Conservation (phyloP, 257 asterid genomes). For the Solanum sitiens region DNA sequence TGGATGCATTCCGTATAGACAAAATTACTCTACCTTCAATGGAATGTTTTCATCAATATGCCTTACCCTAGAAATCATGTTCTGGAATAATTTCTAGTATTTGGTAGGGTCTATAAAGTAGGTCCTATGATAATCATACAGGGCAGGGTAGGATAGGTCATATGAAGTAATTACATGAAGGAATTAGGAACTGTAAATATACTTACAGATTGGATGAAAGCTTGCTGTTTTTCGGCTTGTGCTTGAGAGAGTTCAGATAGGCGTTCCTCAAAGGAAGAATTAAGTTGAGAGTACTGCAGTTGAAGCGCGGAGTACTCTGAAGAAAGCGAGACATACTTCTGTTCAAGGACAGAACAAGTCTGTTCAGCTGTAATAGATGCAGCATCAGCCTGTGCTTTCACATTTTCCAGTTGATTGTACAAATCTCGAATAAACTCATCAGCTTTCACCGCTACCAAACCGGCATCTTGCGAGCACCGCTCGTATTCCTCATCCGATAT, state of each 20-base stretch:
- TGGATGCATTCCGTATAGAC: background rate
- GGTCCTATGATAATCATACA: background rate
- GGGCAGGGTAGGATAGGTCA: background rate
- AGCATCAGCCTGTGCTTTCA: constrained; percentile 83
- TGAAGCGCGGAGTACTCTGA: constrained; percentile 48
- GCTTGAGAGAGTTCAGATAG: constrained; percentile 34
- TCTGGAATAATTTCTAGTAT: background rate
- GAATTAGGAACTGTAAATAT: background rate
- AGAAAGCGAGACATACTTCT: constrained; percentile 63
- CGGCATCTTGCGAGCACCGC: constrained; percentile 44
- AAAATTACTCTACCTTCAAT: background rate
- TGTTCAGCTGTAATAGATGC: constrained; percentile 86
- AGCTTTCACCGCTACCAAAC: constrained; percentile 68
- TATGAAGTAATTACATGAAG: background rate
- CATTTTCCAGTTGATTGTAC: constrained; percentile 56
- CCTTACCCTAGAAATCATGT: background rate
- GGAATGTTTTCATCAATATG: background rate
- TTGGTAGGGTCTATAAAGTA: background rate
- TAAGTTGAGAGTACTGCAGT: constrained; percentile 35
- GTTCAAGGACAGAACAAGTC: constrained; percentile 70
- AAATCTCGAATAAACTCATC: constrained; percentile 62
- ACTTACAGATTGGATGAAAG: constrained; percentile 49
- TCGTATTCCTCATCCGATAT: constrained; percentile 70
- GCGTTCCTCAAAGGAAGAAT: constrained; percentile 40
- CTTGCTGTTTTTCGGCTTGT: constrained; percentile 51